phyloP scores from a whole-genome alignment of 2,329 filamentous ascomycete genomes.

The Paraphaeosphaeria minitans region DNA sequence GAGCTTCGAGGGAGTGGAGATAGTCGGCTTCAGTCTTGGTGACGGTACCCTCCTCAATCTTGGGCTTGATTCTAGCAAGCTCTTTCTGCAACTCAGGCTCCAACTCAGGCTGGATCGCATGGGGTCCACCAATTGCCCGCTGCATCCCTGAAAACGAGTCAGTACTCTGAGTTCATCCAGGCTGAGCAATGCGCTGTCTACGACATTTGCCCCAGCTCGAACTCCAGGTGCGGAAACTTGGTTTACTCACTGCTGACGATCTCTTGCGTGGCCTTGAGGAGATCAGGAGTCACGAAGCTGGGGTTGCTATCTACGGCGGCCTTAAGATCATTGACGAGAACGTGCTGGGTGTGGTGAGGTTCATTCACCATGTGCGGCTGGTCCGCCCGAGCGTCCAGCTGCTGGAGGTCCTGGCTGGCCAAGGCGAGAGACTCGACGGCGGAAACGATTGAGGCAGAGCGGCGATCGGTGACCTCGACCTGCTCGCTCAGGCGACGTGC shows the following conservation, averaged over 20 bases:
- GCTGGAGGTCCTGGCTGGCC: constrained; percentile 28
- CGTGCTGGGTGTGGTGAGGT: constrained; percentile 21
- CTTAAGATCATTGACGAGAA: constrained; percentile 35
- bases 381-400: constrained; percentile 15
- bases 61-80: constrained; percentile 39
- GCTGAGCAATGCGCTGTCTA: neutral
- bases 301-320: constrained; percentile 31
- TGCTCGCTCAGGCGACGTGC: constrained; percentile 37
- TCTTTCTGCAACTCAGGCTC: constrained; percentile 37
- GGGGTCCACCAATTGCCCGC: constrained; percentile 30
- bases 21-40: constrained; percentile 48
- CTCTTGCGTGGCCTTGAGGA: constrained; percentile 31
- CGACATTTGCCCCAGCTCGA: neutral
- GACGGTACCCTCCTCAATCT: constrained; percentile 40
- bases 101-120: constrained; percentile 35
- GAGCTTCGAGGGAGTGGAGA: constrained; percentile 50
- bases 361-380: constrained; percentile 8
- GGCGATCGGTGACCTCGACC: constrained; percentile 25
- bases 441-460: constrained; percentile 35
- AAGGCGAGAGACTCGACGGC: constrained; percentile 35
- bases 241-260: constrained; percentile 36
- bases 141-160: constrained; percentile 35
- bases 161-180: constrained; percentile 1
- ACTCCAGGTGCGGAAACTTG: neutral
- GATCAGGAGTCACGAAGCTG: constrained; percentile 30